Evolutionary conservation across 495 filamentous ascomycete species (phyloP).

Genomic region (Xylaria acuta): DNA sequence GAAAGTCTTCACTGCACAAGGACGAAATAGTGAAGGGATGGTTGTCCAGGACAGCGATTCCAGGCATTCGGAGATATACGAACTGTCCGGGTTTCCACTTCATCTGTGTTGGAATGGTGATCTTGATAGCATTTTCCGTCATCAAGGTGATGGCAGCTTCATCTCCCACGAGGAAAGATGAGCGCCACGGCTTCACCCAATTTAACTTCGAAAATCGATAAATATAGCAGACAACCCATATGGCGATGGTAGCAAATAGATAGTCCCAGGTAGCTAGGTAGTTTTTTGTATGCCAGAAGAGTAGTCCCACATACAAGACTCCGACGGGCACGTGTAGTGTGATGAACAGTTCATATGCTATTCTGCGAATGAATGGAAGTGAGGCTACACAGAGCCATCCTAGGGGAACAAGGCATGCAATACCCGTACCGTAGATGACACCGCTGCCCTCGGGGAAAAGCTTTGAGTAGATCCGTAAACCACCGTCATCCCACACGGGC

Average conservation of each 20-base stretch:
- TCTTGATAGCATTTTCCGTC: conserved; percentile 88
- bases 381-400: conserved; percentile 84
- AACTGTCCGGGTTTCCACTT: conserved; percentile 94
- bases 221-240: conserved; percentile 73
- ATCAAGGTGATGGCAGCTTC: conserved; percentile 86
- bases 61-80: conserved; percentile 91
- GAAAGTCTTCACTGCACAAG: conserved; percentile 81
- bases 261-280: conserved; percentile 92
- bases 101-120: conserved; percentile 92
- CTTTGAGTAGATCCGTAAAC: conserved; percentile 66
- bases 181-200: conserved; percentile 80
- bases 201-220: conserved; percentile 79
- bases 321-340: conserved; percentile 81
- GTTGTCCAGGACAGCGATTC: conserved; percentile 86
- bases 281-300: conserved; percentile 97
- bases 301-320: conserved; percentile 77
- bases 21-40: conserved; percentile 97
- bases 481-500: conserved; percentile 80
- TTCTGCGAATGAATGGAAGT: conserved; percentile 67
- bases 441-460: conserved; percentile 66
- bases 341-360: conserved; percentile 83
- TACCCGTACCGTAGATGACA: conserved; percentile 85
- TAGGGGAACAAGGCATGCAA: conserved; percentile 84
- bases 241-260: conserved; percentile 78
- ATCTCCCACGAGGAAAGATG: conserved; percentile 84